Conservation (phyloP, 768 basidiomycete genomes). For the Termitomyces titanicus region DNA sequence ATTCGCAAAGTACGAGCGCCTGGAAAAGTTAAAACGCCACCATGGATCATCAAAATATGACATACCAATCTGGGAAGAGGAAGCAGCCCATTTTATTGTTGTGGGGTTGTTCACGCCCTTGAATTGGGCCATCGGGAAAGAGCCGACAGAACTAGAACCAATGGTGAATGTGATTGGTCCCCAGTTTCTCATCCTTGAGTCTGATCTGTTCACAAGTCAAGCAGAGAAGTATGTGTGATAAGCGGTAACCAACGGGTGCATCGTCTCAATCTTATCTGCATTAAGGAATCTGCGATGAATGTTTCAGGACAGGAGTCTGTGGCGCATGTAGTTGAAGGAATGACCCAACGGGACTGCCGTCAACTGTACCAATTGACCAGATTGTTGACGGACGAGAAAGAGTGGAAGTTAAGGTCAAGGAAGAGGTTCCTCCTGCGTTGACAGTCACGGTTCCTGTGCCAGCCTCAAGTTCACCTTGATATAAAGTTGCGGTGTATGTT, state of each 20-base stretch:
- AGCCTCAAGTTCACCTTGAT: constrained; percentile 42
- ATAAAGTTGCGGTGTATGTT: constrained; percentile 43
- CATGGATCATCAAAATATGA: neutral
- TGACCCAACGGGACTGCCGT: constrained; percentile 42
- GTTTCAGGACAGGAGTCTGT: neutral
- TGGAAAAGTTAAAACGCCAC: constrained; percentile 4
- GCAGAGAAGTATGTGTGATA: neutral
- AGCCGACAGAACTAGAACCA: constrained; percentile 31
- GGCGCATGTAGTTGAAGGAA: neutral
- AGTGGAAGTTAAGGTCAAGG: constrained; percentile 26
- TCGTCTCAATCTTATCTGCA: constrained; percentile 45
- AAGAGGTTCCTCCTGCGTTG: constrained; percentile 33
- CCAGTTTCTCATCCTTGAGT: constrained; percentile 43
- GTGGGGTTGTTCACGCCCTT: constrained; percentile 41
- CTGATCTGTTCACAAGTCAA: constrained; percentile 22
- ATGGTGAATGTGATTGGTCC: constrained; percentile 44
- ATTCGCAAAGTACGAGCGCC: constrained; percentile 45
- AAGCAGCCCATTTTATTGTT: constrained; percentile 37
- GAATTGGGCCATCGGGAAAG: constrained; percentile 53
- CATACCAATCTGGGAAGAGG: constrained; percentile 39
- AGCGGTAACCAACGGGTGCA: constrained; percentile 38
- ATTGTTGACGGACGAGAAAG: constrained; percentile 33
- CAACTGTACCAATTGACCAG: constrained; percentile 45
- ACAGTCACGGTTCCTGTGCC: constrained; percentile 40
- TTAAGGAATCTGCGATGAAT: constrained; percentile 35